A percentile compares a stretch with the other conserved stretches of the same genome.
Conservation (phyloP, 805 yeast genomes). For the Candida chilensis region DNA sequence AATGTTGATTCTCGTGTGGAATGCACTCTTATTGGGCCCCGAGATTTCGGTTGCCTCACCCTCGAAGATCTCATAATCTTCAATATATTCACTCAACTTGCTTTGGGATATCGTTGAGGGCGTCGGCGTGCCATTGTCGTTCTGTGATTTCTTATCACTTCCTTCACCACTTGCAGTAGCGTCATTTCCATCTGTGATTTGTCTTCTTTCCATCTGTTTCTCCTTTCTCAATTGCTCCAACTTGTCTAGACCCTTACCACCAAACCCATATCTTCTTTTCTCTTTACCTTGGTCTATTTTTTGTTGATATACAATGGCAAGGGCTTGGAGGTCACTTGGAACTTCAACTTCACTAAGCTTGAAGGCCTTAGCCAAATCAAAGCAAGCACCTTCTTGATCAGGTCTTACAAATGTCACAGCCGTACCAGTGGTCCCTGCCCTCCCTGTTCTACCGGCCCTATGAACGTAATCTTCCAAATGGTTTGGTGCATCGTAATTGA, state of each 20-base stretch:
- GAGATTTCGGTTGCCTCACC: constrained; percentile 44
- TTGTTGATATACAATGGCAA: constrained; percentile 46
- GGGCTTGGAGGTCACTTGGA: constrained; percentile 36
- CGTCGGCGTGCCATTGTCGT: constrained; percentile 1
- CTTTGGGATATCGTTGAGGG: too few species aligned
- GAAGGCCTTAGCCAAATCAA: constrained; percentile 64
- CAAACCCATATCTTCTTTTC: constrained; percentile 70
- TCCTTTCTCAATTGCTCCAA: constrained; percentile 54
- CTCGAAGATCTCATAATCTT: constrained; percentile 31
- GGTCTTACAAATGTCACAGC: constrained; percentile 62
- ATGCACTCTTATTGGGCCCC: constrained; percentile 46
- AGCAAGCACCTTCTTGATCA: constrained; percentile 53
- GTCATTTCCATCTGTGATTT: constrained; percentile 21
- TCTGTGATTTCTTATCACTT: constrained; percentile 1
- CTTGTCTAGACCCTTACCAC: constrained; percentile 85
- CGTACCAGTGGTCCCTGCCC: constrained; percentile 75
- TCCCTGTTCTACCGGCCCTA: constrained; percentile 91
- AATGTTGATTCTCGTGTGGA: constrained; percentile 62
- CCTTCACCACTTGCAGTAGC: constrained; percentile 5
- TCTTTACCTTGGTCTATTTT: constrained; percentile 61
- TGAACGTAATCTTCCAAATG: constrained; percentile 95
- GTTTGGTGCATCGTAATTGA: constrained; percentile 70
- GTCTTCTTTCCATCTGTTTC: constrained; percentile 39
- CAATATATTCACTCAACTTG: too few species aligned
- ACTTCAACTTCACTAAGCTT: constrained; percentile 45